Conservation (phyloP, 192 early-diverging fungal genomes). For the Dimargaris xerosporica region DNA sequence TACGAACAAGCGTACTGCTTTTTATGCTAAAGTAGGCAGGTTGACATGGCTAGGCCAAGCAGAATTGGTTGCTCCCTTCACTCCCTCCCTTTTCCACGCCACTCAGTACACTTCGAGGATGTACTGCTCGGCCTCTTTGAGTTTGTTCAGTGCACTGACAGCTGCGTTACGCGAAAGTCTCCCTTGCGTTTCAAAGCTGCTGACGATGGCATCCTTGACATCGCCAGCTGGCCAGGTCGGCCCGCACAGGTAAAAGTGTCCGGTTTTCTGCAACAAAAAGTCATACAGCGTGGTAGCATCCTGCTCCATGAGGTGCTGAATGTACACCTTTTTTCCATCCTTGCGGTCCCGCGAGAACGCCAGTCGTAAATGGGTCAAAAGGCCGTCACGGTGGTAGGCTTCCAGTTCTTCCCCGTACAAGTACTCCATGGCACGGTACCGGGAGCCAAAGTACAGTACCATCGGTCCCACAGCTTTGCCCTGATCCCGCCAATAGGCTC, state of each 20-base stretch:
- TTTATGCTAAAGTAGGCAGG: too few relatives aligned
- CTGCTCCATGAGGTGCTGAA: slow-evolving; percentile 88
- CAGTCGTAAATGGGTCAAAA: slow-evolving; percentile 74
- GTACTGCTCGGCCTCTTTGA: slow-evolving; percentile 87
- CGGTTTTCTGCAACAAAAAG: slow-evolving; percentile 58
- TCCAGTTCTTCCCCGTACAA: slow-evolving; percentile 95
- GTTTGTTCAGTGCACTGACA: slow-evolving; percentile 58
- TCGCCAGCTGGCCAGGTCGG: slow-evolving; percentile 93
- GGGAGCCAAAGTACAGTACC: slow-evolving; percentile 91
- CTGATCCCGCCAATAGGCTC: slow-evolving; percentile 57
- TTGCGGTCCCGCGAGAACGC: slow-evolving; percentile 89
- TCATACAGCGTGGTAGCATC: slow-evolving; percentile 58
- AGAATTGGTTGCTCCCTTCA: too few relatives aligned
- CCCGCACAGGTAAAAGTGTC: slow-evolving; percentile 93
- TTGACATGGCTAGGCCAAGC: too few relatives aligned
- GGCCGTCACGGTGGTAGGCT: slow-evolving; percentile 78
- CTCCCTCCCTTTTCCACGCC: too few relatives aligned
- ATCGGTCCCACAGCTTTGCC: slow-evolving; percentile 83
- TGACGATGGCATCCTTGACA: slow-evolving; percentile 79
- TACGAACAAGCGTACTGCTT: too few relatives aligned
- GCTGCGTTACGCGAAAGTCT: slow-evolving; percentile 45
- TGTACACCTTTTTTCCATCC: slow-evolving; percentile 71
- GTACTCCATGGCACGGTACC: slow-evolving; percentile 85
- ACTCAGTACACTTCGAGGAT: slow-evolving; percentile 78
- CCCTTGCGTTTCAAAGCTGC: slow-evolving; percentile 6